These are phyloP conservation scores for Ophiognomonia clavigignenti-juglandacearum DNA, from an alignment of 2,329 filamentous ascomycete species.

Conservation along the genomic window DNA sequence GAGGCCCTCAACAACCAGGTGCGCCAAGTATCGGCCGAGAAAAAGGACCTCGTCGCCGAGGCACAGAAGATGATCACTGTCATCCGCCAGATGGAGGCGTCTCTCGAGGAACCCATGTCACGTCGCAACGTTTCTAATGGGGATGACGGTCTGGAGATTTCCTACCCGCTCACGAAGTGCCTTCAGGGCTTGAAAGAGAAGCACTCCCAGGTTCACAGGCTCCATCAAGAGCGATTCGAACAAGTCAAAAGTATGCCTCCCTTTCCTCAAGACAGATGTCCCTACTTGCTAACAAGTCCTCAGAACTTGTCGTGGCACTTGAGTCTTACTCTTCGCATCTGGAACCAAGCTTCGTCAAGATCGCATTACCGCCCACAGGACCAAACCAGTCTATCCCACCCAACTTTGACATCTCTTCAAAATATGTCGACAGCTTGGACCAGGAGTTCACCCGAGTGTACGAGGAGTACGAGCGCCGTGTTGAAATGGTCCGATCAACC, in stretches of 20 bases:
- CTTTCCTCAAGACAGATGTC: background rate
- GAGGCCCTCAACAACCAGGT: conserved; percentile 90
- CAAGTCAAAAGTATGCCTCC: conserved; percentile 78
- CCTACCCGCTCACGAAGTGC: conserved; percentile 77
- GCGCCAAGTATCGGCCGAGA: conserved; percentile 77
- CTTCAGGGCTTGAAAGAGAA: conserved; percentile 80
- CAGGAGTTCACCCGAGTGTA: conserved; percentile 91
- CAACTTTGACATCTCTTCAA: conserved; percentile 85
- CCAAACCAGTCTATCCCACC: conserved; percentile 72
- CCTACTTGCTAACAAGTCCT: conserved; percentile 13
- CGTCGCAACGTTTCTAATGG: conserved; percentile 52
- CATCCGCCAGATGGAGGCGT: conserved; percentile 91
- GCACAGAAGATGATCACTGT: conserved; percentile 77
- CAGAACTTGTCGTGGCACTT: conserved; percentile 88
- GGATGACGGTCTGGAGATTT: conserved; percentile 67
- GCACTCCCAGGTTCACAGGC: conserved; percentile 69
- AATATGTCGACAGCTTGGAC: conserved; percentile 83
- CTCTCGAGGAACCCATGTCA: conserved; percentile 70
- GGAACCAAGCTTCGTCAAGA: conserved; percentile 79
- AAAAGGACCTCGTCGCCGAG: conserved; percentile 85
- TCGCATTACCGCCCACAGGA: conserved; percentile 77
- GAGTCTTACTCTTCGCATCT: conserved; percentile 96
- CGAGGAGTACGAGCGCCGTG: conserved; percentile 86
- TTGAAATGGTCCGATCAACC: conserved; percentile 67
- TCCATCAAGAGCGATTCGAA: conserved; percentile 88